Evolutionary conservation across 176 grass and related monocot genomes (phyloP), one percentile per base, ranked within the genome.

Genomic region (Oryza officinalis): DNA sequence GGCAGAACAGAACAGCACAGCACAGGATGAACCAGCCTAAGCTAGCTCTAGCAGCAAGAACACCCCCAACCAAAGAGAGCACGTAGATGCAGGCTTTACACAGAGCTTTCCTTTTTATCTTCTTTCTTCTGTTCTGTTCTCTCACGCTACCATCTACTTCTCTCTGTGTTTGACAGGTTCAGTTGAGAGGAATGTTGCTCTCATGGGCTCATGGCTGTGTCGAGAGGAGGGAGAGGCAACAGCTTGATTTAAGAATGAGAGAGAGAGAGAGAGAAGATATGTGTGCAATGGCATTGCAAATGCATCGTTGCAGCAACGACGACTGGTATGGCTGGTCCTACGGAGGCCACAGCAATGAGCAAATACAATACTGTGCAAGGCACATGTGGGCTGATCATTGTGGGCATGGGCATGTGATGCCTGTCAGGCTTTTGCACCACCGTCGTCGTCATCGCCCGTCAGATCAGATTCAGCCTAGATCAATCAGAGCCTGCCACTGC

Each of bases 371-470:
- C n/a, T 78, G 13, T 49, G 78, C 67, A 63, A 82, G 5, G 80
- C 68, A 61, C 80, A 63, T 78, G 75, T 69, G 74, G 74, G 65
- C 37, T 30, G 75, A 63, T 71, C 75, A 71, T 78, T 78, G 74
- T 70, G 72, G 83, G 74, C 65, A 59, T 67, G 83, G 33, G 50
- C 83, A 85, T 78, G 66, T 71, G 83, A 27, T 71, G 75, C 35
- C 8, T 85, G 83, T 45, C 83, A 85, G 83, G 75, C 64, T 57
- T 27, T 27, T 63, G 31, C 66, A 9, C n/a, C 81, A 4, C 68
- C 63, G 10, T 57, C 81, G 35, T 41, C 38, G 8, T 41, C 38
- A 40, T 46, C 46, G 13, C 11, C 32, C 80, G 28, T 72, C 68
- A 72, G 68, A 60, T 72, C 68, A 72, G 68, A 60, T 59, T 45